Percentiles rank a stretch among this genome's conserved stretches.
phyloP scores from a whole-genome alignment of 495 filamentous ascomycete species.

The Penicillium nucicola region DNA sequence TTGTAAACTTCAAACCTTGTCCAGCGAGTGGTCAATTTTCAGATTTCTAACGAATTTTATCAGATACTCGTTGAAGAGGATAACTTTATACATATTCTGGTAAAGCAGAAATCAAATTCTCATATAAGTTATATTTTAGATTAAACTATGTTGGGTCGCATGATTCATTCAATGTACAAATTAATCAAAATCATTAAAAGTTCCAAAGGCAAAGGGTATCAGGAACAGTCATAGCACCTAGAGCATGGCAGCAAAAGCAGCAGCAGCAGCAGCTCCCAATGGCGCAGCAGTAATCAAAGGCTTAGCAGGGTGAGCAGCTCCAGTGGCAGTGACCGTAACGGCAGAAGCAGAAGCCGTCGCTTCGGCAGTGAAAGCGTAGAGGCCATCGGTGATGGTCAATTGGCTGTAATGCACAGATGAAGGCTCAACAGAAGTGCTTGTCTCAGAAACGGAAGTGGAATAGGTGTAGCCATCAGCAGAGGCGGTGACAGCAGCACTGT shows the following conservation, averaged over 20 bases:
- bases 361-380: neutral
- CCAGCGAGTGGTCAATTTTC: too few relatives aligned
- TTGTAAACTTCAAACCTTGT: too few relatives aligned
- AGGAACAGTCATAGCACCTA: neutral
- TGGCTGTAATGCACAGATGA: neutral
- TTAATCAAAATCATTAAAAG: too few relatives aligned
- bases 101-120: too few relatives aligned
- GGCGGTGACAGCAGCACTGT: neutral
- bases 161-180: too few relatives aligned
- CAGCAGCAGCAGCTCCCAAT: slow-evolving; percentile 9
- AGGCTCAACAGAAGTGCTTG: neutral
- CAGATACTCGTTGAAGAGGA: too few relatives aligned
- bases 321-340: slow-evolving; percentile 6
- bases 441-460: neutral
- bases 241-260: slow-evolving; percentile 2
- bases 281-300: slow-evolving; percentile 18
- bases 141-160: too few relatives aligned
- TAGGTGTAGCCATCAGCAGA: neutral
- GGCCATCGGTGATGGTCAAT: slow-evolving; percentile 10
- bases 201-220: neutral
- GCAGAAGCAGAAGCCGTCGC: slow-evolving; percentile 1
- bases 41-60: too few relatives aligned
- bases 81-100: too few relatives aligned
- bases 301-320: neutral
- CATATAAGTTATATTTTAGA: too few relatives aligned